Base-by-base conservation (phyloP, 768 basidiomycete species). In the Pisolithus albus region DNA sequence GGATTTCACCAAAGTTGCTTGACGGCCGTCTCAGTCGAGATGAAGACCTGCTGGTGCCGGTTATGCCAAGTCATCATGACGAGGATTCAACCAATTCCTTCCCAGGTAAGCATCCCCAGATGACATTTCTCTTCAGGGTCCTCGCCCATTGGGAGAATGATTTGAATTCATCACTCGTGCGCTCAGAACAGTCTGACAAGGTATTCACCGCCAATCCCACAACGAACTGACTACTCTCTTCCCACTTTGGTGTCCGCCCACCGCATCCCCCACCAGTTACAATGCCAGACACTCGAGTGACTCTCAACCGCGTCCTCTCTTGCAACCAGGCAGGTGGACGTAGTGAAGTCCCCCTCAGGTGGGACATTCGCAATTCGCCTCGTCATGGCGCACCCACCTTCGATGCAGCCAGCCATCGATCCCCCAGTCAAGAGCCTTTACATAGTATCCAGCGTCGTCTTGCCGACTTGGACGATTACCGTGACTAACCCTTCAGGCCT, bases 361-460 rank as follows among this genome's bases (percentile, higher is more conserved):
- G 81, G 81, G 80, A 82, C 59, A 40, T 78, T 42, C 75, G 78
- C 36, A 64, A 70, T 47, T 30, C 68, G n/a, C 77, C 79, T 8
- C 63, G 8, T 52, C 66, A 38, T 24, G 24, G 47, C 4, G 65
- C 60, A 43, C 49, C 53, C 51, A 40, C 64, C 5, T 47, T 52
- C 4, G 55, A 4, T 15, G 26, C 48, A 32, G 52, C 16, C 64
- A 75, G 16, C 67, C 80, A 43, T 54, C 61, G 2, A 70, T 11
- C 81, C 80, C 0, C 63, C 71, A 0, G 59, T 75, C 32, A 42
- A 55, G 32, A 53, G 54, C 19, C 64, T 83, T 26, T 62, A 59
- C 37, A 54, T 83, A 51, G 60, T 65, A 9, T 82, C 78, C 52
- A 79, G 73, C 26, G 59, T 81, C 52, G 69, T 78, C 19, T 71